Percentiles rank a stretch among this genome's conserved stretches.
These are phyloP conservation scores for Trichoderma semiorbis DNA, from an alignment of 2,329 filamentous ascomycete species.

Conservation along the genomic window DNA sequence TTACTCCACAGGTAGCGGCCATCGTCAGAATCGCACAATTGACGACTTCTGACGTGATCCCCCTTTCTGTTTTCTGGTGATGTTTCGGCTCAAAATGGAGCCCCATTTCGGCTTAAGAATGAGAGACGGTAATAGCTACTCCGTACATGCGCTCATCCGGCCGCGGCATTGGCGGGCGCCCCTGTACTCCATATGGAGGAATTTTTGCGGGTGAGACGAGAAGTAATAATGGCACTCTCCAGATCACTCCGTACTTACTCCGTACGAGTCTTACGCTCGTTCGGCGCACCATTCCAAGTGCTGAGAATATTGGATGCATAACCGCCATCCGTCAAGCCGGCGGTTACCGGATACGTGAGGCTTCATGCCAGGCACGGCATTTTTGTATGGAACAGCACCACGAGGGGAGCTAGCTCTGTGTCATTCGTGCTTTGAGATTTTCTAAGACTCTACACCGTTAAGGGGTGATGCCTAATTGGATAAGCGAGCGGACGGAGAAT, in stretches of 20 bases:
- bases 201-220: neutral
- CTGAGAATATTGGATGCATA: neutral
- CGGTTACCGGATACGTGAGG: neutral
- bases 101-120: slow-evolving; percentile 12
- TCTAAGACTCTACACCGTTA: neutral
- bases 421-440: neutral
- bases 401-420: neutral
- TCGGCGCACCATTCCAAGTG: neutral
- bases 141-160: neutral
- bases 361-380: neutral
- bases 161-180: neutral
- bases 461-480: neutral
- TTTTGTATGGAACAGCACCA: neutral
- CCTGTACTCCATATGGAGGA: neutral
- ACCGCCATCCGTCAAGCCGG: neutral
- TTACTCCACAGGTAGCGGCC: neutral
- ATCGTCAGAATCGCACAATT: slow-evolving; percentile 10
- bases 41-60: neutral
- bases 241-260: neutral
- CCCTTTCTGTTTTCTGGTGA: slow-evolving; percentile 3
- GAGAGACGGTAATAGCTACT: neutral
- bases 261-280: neutral
- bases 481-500: neutral
- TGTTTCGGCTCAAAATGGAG: slow-evolving; percentile 16
- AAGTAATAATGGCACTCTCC: neutral